These are phyloP conservation scores for Stagonosporopsis tanaceti DNA, from an alignment of 2,329 filamentous ascomycete genomes.

Conservation along the genomic window DNA sequence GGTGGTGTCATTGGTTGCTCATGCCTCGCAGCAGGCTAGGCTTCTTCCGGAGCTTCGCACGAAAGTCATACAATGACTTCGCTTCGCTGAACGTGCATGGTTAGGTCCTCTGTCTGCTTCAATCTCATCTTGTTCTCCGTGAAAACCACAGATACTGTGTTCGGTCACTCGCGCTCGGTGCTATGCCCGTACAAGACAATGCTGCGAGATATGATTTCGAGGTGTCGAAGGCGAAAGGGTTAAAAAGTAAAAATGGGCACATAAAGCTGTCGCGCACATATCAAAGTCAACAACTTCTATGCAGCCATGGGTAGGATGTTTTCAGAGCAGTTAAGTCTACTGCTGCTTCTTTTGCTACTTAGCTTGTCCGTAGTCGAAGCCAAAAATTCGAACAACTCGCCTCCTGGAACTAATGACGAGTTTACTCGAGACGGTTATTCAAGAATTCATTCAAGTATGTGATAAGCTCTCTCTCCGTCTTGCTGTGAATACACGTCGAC, in stretches of 20 bases:
- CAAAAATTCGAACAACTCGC: not conserved
- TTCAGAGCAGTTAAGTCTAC: not conserved
- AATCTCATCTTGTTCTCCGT: not conserved
- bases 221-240: conserved; percentile 1
- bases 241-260: not conserved
- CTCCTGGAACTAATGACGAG: not conserved
- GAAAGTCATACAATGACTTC: not conserved
- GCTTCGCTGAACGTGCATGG: not conserved
- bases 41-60: conserved; percentile 5
- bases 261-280: not conserved
- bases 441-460: not conserved
- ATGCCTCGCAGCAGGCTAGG: not conserved
- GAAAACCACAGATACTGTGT: not conserved
- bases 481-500: not conserved
- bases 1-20: not conserved
- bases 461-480: not conserved
- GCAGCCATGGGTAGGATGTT: not conserved
- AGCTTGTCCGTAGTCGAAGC: not conserved
- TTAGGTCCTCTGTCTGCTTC: not conserved
- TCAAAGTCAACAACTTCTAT: too few relatives aligned
- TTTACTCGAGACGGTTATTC: not conserved
- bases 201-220: not conserved
- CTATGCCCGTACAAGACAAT: not conserved
- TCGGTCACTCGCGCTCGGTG: not conserved
- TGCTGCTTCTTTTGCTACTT: not conserved